These are phyloP conservation scores for Colletotrichum tofieldiae DNA, from an alignment of 2,329 filamentous ascomycete species.

Conservation along the genomic window DNA sequence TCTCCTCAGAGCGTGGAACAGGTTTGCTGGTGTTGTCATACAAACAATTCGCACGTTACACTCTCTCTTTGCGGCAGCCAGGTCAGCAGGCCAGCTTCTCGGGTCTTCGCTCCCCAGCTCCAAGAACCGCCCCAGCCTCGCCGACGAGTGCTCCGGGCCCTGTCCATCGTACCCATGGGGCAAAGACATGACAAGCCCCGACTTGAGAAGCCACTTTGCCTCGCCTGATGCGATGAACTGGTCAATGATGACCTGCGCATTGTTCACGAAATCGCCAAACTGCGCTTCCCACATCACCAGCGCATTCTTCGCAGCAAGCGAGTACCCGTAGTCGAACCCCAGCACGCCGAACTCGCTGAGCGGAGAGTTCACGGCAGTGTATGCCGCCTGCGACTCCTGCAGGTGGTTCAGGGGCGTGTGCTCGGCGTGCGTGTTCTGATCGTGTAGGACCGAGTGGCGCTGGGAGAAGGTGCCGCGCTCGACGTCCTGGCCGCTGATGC, in stretches of 20 bases:
- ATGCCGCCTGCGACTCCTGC: constrained; percentile 90
- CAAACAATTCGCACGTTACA: constrained; percentile 99
- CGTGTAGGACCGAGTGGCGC: constrained; percentile 95
- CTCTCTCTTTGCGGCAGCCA: constrained; percentile 97
- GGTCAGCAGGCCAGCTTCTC: constrained; percentile 84
- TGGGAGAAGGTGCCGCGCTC: constrained; percentile 99
- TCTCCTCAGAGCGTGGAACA: constrained; percentile 95
- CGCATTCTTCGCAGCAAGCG: constrained; percentile 93
- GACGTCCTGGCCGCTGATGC: constrained; percentile 97
- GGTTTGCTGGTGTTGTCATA: constrained; percentile 95
- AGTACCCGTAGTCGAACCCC: constrained; percentile 99
- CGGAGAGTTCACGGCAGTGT: constrained; percentile 97
- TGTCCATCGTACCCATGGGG: constrained; percentile 99
- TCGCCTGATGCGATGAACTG: constrained; percentile 98
- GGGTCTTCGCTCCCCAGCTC: constrained; percentile 98
- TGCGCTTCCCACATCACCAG: constrained; percentile 99
- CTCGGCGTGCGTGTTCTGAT: constrained; percentile 93
- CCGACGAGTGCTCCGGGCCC: constrained; percentile 97
- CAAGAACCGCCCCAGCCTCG: constrained; percentile 95
- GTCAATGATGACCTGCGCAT: constrained; percentile 98
- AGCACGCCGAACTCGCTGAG: constrained; percentile 80
- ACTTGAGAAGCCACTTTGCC: constrained; percentile 98
- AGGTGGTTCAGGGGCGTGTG: constrained; percentile 94
- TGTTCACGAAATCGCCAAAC: constrained; percentile 99
- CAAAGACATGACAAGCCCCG: constrained; percentile 94